These are phyloP conservation scores for Oryza glaberrima DNA, from an alignment of 176 grass and related monocot genomes.

Conservation along the genomic window DNA sequence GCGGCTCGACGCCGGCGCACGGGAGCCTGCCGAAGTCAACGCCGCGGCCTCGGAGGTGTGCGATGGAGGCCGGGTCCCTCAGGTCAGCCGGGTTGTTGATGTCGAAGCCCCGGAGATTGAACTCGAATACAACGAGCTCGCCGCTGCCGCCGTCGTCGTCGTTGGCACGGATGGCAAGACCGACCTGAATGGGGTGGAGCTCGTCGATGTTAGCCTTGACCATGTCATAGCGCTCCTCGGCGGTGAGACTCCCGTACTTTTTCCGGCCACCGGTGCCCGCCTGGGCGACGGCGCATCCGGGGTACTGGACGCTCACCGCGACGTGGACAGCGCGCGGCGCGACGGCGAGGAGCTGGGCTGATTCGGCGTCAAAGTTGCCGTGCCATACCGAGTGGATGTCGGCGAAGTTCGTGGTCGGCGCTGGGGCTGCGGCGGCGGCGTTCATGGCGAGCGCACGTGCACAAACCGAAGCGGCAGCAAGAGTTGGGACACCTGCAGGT, in stretches of 20 bases:
- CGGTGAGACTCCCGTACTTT: not conserved
- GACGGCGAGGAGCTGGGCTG: not conserved
- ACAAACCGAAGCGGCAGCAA: too few species aligned
- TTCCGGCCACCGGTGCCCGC: not conserved
- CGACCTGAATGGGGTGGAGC: slow-evolving; percentile 15
- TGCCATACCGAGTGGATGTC: not conserved
- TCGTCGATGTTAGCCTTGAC: not conserved
- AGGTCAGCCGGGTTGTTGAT: not conserved
- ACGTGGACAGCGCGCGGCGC: not conserved
- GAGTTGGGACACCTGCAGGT: too few species aligned
- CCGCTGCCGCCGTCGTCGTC: not conserved
- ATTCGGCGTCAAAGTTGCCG: not conserved
- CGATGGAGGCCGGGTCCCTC: not conserved
- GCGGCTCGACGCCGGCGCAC: not conserved
- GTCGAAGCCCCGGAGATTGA: slow-evolving; percentile 1
- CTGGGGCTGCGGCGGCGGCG: too few species aligned
- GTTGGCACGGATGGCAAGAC: slow-evolving; percentile 3
- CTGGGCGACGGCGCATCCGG: not conserved
- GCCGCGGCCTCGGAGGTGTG: not conserved
- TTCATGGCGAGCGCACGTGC: too few species aligned
- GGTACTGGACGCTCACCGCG: slow-evolving; percentile 17
- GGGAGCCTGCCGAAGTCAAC: slow-evolving; percentile 15
- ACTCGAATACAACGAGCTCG: not conserved
- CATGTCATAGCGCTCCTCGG: not conserved
- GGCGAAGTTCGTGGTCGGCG: not conserved